Evolutionary conservation across 139 green algal species (phyloP), one percentile per base, ranked within the genome.

Genomic region (Haematococcus lacustris): DNA sequence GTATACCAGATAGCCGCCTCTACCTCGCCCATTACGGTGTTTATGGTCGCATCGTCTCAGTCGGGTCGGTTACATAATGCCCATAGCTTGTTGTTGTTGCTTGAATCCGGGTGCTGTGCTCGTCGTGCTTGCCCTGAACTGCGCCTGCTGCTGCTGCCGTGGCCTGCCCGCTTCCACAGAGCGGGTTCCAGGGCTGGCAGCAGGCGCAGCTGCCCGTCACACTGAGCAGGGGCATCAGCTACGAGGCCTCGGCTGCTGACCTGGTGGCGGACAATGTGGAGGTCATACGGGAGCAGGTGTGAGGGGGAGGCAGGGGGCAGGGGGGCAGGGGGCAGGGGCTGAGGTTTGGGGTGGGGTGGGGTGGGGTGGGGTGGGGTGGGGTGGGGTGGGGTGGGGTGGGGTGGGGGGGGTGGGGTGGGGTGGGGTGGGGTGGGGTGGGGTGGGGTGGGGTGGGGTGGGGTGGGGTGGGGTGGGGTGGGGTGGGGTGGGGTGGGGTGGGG

Each of bases 101-200:
- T n/a, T n/a, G n/a, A n/a, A n/a, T n/a, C n/a, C n/a, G n/a, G n/a
- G n/a, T n/a, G n/a, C n/a, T n/a, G n/a, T n/a, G n/a, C n/a, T n/a
- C n/a, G n/a, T n/a, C n/a, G n/a, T n/a, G n/a, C n/a, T n/a, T n/a
- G n/a, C n/a, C n/a, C n/a, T n/a, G n/a, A n/a, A n/a, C n/a, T n/a
- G n/a, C n/a, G n/a, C n/a, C n/a, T n/a, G n/a, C n/a, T n/a, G n/a
- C n/a, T n/a, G n/a, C n/a, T n/a, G n/a, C n/a, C n/a, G n/a, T n/a
- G n/a, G n/a, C 40, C 33, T 50, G 80, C 62, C 80, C 79, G 17
- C 43, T 83, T 40, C 78, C 79, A 72, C 60, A 67, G 60, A 82
- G 75, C 43, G 83, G 83, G 30, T 88, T 86, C 78, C 28, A n/a
- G 1, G 78, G 26, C 25, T 88, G 83, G 78, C 26, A 47, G 41